These are phyloP conservation scores for Fusarium sp. DNA, from an alignment of 2,329 filamentous ascomycete genomes.

Conservation along the genomic window DNA sequence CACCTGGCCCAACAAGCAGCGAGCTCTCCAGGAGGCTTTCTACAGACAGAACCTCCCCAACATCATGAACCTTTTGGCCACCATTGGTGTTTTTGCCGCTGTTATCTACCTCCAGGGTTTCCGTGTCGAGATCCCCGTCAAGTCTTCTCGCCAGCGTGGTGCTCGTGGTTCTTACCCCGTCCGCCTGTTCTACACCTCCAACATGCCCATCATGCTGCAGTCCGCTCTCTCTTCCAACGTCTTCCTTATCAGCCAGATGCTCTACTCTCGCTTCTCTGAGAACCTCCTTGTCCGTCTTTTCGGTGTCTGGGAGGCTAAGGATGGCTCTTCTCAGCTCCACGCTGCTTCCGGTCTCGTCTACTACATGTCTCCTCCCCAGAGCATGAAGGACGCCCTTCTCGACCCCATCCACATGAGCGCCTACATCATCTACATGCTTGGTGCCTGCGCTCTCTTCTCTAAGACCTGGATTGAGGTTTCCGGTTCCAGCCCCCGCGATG, in stretches of 20 bases:
- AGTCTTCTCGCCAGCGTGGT: constrained; percentile 98
- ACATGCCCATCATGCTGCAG: constrained; percentile 99
- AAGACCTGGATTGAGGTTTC: constrained; percentile 99
- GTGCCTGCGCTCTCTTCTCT: constrained; percentile 97
- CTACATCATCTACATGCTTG: constrained; percentile 98
- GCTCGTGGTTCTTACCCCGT: constrained; percentile 98
- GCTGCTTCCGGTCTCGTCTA: constrained; percentile 94
- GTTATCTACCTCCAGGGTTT: constrained; percentile 99
- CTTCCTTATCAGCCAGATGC: constrained; percentile 99
- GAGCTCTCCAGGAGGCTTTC: constrained; percentile 97
- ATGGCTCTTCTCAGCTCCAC: constrained; percentile 94
- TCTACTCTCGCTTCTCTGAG: constrained; percentile 98
- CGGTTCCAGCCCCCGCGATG: constrained; percentile 95
- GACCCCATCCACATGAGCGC: constrained; percentile 96
- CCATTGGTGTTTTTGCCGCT: constrained; percentile 90
- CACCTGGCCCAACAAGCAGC: constrained; percentile 99
- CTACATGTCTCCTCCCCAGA: constrained; percentile 99
- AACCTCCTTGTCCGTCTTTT: constrained; percentile 98
- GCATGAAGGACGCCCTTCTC: constrained; percentile 95
- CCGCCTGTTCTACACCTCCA: constrained; percentile 99
- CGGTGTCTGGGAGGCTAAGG: constrained; percentile 97
- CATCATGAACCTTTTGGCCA: constrained; percentile 98
- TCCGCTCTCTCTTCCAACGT: constrained; percentile 98
- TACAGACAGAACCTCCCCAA: constrained; percentile 99
- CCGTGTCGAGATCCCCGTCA: constrained; percentile 99